A percentile compares a stretch with the other conserved stretches of the same genome.
Evolutionary conservation across 2,329 filamentous ascomycete genomes (phyloP).

Genomic region (Aciculosporium take): DNA sequence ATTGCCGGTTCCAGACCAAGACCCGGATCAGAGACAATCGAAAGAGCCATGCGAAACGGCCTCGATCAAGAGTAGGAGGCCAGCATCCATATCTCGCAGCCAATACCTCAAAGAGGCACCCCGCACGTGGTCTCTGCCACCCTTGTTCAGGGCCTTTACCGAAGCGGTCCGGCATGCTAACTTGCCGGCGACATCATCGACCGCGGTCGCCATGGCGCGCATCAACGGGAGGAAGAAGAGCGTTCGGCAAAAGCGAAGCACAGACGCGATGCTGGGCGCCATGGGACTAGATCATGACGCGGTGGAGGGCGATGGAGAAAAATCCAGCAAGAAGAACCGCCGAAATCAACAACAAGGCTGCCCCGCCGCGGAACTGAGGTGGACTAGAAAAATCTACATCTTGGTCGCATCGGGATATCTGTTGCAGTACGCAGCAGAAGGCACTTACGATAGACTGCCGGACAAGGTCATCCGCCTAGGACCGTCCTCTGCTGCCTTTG

Average conservation of each 20-base stretch:
- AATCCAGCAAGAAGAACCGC: conserved; percentile 32
- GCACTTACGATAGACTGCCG: conserved; percentile 54
- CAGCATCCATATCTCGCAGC: conserved; percentile 9
- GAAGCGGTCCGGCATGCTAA: conserved; percentile 66
- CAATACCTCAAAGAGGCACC: conserved; percentile 17
- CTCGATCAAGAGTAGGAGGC: conserved; percentile 6
- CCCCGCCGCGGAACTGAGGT: conserved; percentile 38
- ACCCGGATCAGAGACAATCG: conserved; percentile 7
- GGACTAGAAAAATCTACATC: conserved; percentile 59
- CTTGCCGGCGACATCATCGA: conserved; percentile 51
- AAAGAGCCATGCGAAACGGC: conserved; percentile 5
- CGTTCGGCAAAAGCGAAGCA: conserved; percentile 1
- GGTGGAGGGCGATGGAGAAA: conserved; percentile 17
- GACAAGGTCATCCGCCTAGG: conserved; percentile 60
- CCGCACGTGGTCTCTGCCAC: conserved; percentile 51
- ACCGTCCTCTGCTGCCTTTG: conserved; percentile 66
- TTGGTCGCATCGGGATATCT: conserved; percentile 58
- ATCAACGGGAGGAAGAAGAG: conserved; percentile 35
- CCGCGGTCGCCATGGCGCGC: conserved; percentile 55
- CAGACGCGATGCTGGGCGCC: conserved; percentile 7
- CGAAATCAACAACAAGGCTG: conserved; percentile 26
- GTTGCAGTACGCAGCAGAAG: conserved; percentile 59
- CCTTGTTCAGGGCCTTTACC: conserved; percentile 75
- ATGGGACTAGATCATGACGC: background rate
- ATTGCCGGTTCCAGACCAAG: conserved; percentile 12